A percentile compares a stretch with the other conserved stretches of the same genome.
phyloP scores from a whole-genome alignment of 768 basidiomycete species.

The Russula dissimulans region DNA sequence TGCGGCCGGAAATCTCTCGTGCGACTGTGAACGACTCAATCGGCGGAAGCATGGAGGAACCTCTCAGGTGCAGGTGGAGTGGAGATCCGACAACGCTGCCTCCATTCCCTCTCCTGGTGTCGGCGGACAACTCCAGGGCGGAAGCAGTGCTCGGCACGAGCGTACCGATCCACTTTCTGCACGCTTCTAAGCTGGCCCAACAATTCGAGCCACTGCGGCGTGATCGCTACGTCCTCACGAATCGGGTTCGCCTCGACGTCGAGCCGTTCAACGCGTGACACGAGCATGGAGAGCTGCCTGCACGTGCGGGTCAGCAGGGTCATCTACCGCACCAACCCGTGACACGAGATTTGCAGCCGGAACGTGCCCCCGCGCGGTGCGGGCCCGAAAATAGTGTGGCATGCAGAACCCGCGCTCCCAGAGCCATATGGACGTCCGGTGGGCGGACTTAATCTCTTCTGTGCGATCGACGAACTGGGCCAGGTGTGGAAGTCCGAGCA shows the following conservation, averaged over 20 bases:
- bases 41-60: background rate
- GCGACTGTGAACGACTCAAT: background rate
- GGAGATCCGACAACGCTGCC: background rate
- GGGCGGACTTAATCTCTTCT: background rate
- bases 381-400: too few species aligned
- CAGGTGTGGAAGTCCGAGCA: too few species aligned
- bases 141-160: background rate
- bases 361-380: too few species aligned
- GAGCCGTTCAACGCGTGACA: background rate
- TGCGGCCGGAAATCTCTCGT: background rate
- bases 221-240: background rate
- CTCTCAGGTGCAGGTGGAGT: background rate
- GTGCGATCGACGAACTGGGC: constrained; percentile 1
- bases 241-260: background rate
- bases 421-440: constrained; percentile 4
- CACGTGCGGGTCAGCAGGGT: too few species aligned
- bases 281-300: background rate
- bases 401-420: too few species aligned
- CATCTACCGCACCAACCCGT: too few species aligned
- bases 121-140: background rate
- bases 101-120: background rate
- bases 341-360: too few species aligned
- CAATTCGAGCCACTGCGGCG: background rate
- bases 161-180: background rate
- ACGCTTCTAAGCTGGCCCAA: background rate